phyloP scores from a whole-genome alignment of 176 grass and related monocot genomes.

The Oryza nivara region DNA sequence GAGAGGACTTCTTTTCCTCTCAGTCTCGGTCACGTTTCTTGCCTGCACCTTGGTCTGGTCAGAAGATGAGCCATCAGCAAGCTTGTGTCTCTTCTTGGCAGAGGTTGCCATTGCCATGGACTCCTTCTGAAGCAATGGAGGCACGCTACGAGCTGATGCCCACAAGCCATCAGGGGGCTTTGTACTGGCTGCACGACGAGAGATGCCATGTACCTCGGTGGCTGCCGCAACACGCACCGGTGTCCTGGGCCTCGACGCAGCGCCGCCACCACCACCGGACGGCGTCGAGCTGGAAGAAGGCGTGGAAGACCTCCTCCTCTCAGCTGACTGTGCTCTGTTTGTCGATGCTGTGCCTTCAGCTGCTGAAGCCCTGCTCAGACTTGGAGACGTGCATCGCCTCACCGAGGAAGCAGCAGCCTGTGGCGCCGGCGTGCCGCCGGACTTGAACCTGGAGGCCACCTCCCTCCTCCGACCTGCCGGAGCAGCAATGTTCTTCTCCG shows the following conservation, averaged over 20 bases:
- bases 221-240: slow-evolving; percentile 47
- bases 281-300: slow-evolving; percentile 32
- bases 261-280: background rate
- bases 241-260: slow-evolving; percentile 29
- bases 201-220: slow-evolving; percentile 23
- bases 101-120: slow-evolving; percentile 4
- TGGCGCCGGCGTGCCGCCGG: slow-evolving; percentile 7
- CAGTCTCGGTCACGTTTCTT: slow-evolving; percentile 14
- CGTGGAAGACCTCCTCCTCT: slow-evolving; percentile 44
- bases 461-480: slow-evolving; percentile 40
- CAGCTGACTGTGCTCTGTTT: slow-evolving; percentile 70
- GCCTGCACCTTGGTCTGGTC: slow-evolving; percentile 21
- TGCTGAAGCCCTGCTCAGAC: slow-evolving; percentile 5
- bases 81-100: slow-evolving; percentile 49
- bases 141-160: slow-evolving; percentile 54
- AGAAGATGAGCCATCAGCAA: slow-evolving; percentile 18
- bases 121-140: slow-evolving; percentile 55
- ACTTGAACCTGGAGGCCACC: slow-evolving; percentile 61
- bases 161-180: slow-evolving; percentile 46
- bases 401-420: background rate
- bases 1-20: slow-evolving; percentile 61
- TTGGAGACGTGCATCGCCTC: slow-evolving; percentile 56
- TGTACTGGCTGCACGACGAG: slow-evolving; percentile 21
- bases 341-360: background rate
- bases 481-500: slow-evolving; percentile 70